Conservation (phyloP, 495 filamentous ascomycete genomes). For the Immersiella caudata region DNA sequence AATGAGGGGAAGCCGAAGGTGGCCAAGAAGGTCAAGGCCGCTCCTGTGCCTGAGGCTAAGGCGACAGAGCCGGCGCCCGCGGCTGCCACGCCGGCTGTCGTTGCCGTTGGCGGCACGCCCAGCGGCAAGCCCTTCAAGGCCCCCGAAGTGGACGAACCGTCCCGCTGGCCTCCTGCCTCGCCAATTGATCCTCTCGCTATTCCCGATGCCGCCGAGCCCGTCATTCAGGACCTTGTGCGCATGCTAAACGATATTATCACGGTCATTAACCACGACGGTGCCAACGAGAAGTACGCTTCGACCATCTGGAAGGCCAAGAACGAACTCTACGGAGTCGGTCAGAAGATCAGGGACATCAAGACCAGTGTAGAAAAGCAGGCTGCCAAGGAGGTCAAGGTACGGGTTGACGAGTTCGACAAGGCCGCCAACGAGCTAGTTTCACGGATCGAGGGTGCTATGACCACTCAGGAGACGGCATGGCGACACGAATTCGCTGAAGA, state of each 20-base stretch:
- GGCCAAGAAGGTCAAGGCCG: slow-evolving; percentile 30
- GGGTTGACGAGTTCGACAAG: slow-evolving; percentile 58
- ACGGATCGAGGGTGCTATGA: slow-evolving; percentile 74
- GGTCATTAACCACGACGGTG: slow-evolving; percentile 82
- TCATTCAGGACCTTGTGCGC: slow-evolving; percentile 92
- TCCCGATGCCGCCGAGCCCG: slow-evolving; percentile 73
- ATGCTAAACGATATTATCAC: slow-evolving; percentile 95
- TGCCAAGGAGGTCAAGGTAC: slow-evolving; percentile 71
- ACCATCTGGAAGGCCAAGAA: slow-evolving; percentile 81
- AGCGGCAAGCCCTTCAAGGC: slow-evolving; percentile 40
- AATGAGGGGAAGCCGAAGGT: slow-evolving; percentile 36
- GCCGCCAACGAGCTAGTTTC: slow-evolving; percentile 71
- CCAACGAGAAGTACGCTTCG: slow-evolving; percentile 68
- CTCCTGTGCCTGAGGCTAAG: slow-evolving; percentile 24
- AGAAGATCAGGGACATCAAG: slow-evolving; percentile 74
- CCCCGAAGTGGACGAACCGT: slow-evolving; percentile 64
- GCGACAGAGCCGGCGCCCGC: slow-evolving; percentile 10
- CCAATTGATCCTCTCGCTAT: slow-evolving; percentile 76
- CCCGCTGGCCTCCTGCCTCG: slow-evolving; percentile 58
- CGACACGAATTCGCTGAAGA: slow-evolving; percentile 88
- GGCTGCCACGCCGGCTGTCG: slow-evolving; percentile 13
- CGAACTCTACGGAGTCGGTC: slow-evolving; percentile 74
- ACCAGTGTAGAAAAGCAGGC: slow-evolving; percentile 65
- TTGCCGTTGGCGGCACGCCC: slow-evolving; percentile 21
- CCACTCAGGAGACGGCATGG: slow-evolving; percentile 74